These are phyloP conservation scores for Colletotrichum orbiculare DNA, from an alignment of 2,329 filamentous ascomycete species.

Conservation along the genomic window DNA sequence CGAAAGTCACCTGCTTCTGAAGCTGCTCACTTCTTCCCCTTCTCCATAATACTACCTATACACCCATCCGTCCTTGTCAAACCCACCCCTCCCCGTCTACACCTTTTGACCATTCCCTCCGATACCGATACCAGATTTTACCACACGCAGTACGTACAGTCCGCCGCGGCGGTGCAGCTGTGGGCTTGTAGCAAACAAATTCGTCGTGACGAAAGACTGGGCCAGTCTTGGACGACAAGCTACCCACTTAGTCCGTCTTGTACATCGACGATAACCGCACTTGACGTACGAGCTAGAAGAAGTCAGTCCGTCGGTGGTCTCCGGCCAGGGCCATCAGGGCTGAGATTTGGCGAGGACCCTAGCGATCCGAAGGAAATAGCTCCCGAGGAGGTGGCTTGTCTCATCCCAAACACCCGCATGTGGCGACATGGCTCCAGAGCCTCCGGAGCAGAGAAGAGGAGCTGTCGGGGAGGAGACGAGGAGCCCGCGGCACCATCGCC, in stretches of 20 bases:
- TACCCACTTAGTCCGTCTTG: constrained; percentile 23
- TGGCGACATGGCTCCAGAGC: constrained; percentile 38
- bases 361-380: constrained; percentile 35
- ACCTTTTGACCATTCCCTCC: constrained; percentile 11
- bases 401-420: constrained; percentile 44
- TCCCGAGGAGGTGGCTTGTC: constrained; percentile 52
- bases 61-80: constrained; percentile 26
- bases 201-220: constrained; percentile 30
- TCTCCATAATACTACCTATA: constrained; percentile 23
- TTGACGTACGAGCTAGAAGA: constrained; percentile 30
- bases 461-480: constrained; percentile 32
- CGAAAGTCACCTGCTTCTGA: constrained; percentile 14
- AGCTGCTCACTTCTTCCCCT: constrained; percentile 9
- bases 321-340: constrained; percentile 31
- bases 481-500: constrained; percentile 24
- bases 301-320: constrained; percentile 24
- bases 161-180: constrained; percentile 31
- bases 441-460: constrained; percentile 4
- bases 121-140: not conserved
- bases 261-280: constrained; percentile 31
- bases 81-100: constrained; percentile 28
- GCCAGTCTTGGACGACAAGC: constrained; percentile 16
- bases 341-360: constrained; percentile 36
- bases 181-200: constrained; percentile 36
- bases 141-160: constrained; percentile 16